Conservation (phyloP, 768 basidiomycete genomes). For the Tylopilus balloui region DNA sequence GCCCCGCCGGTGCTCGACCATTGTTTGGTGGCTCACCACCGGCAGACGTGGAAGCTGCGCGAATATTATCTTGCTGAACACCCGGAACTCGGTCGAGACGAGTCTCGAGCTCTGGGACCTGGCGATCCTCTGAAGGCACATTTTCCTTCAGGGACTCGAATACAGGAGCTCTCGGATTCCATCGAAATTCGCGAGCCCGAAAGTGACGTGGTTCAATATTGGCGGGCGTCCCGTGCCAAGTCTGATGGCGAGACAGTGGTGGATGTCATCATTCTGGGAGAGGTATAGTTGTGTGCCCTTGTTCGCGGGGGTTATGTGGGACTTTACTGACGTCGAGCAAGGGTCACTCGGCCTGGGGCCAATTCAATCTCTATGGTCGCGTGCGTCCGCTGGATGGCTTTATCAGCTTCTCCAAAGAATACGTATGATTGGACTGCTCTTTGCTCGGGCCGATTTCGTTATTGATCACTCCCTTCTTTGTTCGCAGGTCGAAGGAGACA, state of each 20-base stretch:
- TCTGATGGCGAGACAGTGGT: conserved; percentile 26
- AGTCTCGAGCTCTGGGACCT: conserved; percentile 38
- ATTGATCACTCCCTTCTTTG: background rate
- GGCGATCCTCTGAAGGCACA: conserved; percentile 64
- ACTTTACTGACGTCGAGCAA: conserved; percentile 27
- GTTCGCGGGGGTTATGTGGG: background rate
- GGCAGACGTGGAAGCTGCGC: conserved; percentile 84
- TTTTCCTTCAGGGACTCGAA: conserved; percentile 50
- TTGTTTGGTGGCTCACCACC: conserved; percentile 75
- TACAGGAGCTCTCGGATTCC: conserved; percentile 46
- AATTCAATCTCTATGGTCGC: conserved; percentile 75
- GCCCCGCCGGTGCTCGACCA: conserved; percentile 63
- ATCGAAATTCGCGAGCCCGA: conserved; percentile 46
- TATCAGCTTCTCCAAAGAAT: conserved; percentile 79
- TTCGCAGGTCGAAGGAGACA: conserved; percentile 56
- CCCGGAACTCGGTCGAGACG: conserved; percentile 10
- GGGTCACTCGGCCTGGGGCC: conserved; percentile 92
- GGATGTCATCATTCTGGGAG: conserved; percentile 72
- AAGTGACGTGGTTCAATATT: conserved; percentile 29
- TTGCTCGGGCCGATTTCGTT: background rate
- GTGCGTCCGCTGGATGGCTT: conserved; percentile 81
- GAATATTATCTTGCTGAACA: conserved; percentile 60
- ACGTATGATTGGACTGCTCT: conserved; percentile 44
- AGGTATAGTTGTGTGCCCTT: conserved; percentile 39
- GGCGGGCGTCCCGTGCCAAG: conserved; percentile 24